Conservation (phyloP, 345 rosid genomes). For the Salix dunnii region DNA sequence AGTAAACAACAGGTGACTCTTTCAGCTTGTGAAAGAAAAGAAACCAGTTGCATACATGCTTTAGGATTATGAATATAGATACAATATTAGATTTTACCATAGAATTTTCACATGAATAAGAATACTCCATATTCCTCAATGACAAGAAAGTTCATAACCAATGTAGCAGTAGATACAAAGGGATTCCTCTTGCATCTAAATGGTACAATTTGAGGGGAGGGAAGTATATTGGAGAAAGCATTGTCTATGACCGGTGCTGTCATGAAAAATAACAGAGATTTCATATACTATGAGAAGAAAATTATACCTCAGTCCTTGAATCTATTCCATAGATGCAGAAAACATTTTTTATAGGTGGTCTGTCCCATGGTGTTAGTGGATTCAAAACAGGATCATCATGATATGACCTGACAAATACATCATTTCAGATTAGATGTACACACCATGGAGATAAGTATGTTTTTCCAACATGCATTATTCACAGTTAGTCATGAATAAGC, state of each 20-base stretch:
- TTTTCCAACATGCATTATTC: not conserved
- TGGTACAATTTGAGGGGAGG: not conserved
- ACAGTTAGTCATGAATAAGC: not conserved
- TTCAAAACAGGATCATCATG: constrained; percentile 81
- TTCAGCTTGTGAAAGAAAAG: not conserved
- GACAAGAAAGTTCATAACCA: not conserved
- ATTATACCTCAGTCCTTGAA: constrained; percentile 80
- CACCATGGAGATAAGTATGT: too few relatives aligned
- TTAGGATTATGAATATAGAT: not conserved
- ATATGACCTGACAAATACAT: constrained; percentile 61
- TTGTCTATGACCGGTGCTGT: not conserved
- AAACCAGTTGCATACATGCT: not conserved
- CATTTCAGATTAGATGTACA: constrained; percentile 5
- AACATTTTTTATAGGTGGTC: constrained; percentile 92
- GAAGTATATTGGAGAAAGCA: not conserved
- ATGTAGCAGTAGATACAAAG: not conserved
- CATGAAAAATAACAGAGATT: not conserved
- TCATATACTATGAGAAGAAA: constrained; percentile 14
- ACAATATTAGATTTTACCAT: not conserved
- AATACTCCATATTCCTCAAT: not conserved
- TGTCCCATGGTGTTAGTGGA: constrained; percentile 98
- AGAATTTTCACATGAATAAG: not conserved
- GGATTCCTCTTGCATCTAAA: not conserved
- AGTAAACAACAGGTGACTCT: not conserved
- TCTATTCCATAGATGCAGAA: constrained; percentile 94